A percentile compares a stretch with the other conserved stretches of the same genome.
Evolutionary conservation across 1,139 yeast species (phyloP).

Genomic region (Sugiyamaella paludigena): DNA sequence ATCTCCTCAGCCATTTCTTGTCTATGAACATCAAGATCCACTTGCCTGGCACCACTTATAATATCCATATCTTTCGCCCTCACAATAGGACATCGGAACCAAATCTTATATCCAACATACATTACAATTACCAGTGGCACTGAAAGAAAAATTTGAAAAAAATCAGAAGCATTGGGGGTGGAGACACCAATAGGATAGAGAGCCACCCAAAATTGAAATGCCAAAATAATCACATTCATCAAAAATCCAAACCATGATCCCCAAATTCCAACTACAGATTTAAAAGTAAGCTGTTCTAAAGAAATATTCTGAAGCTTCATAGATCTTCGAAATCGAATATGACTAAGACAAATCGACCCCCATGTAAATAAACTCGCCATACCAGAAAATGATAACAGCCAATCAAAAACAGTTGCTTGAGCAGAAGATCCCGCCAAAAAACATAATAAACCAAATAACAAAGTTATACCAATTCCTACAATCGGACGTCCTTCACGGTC

Average conservation of each 20-base stretch:
- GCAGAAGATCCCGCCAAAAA: slow-evolving; percentile 69
- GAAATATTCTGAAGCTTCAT: slow-evolving; percentile 62
- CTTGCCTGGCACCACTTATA: slow-evolving; percentile 51
- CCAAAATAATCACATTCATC: slow-evolving; percentile 47
- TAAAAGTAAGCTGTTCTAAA: slow-evolving; percentile 63
- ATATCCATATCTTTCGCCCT: slow-evolving; percentile 51
- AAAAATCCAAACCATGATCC: slow-evolving; percentile 76
- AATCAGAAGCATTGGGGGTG: slow-evolving; percentile 38
- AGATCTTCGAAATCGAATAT: slow-evolving; percentile 75
- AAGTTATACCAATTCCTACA: slow-evolving; percentile 57
- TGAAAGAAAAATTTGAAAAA: slow-evolving; percentile 55
- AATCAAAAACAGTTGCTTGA: slow-evolving; percentile 65
- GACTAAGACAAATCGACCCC: slow-evolving; percentile 72
- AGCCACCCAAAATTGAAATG: slow-evolving; percentile 81
- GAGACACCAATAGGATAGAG: slow-evolving; percentile 52
- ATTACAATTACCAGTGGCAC: slow-evolving; percentile 49
- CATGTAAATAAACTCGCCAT: slow-evolving; percentile 77
- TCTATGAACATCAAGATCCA: slow-evolving; percentile 51
- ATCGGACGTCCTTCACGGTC: slow-evolving; percentile 75
- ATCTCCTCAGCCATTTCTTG: slow-evolving; percentile 51
- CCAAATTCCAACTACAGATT: slow-evolving; percentile 63
- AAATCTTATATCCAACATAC: slow-evolving; percentile 51
- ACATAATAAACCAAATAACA: slow-evolving; percentile 62
- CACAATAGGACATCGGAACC: slow-evolving; percentile 44
- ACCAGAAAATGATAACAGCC: slow-evolving; percentile 80